Conservation (phyloP, 306 rosid species). For the Glycine tomentella region DNA sequence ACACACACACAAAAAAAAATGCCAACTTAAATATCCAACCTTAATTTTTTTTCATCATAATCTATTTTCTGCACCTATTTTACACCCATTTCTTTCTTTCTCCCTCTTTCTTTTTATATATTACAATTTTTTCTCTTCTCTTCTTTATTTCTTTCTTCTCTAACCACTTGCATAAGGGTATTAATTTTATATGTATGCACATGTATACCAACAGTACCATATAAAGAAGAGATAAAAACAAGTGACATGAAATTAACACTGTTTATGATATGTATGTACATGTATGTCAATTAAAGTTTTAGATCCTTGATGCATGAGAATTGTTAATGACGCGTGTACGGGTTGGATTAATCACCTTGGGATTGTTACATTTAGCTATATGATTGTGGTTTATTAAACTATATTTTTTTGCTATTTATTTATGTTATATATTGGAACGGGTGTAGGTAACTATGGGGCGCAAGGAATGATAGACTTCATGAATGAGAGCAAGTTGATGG, state of each 20-base stretch:
- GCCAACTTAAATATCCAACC: neutral
- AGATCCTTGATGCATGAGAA: constrained; percentile 43
- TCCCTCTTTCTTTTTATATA: neutral
- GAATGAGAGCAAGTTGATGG: constrained; percentile 99
- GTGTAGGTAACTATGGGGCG: constrained; percentile 87
- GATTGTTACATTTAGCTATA: constrained; percentile 44
- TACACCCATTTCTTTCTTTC: neutral
- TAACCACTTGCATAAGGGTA: neutral
- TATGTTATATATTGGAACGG: constrained; percentile 33
- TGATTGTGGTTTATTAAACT: constrained; percentile 5
- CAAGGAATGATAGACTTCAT: constrained; percentile 99
- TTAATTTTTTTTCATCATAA: neutral
- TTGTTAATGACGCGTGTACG: constrained; percentile 24
- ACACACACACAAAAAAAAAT: neutral
- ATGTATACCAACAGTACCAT: neutral
- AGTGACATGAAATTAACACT: neutral
- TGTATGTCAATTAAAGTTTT: constrained; percentile 23
- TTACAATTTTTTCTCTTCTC: neutral
- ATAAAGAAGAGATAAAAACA: neutral
- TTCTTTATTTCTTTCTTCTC: constrained; percentile 1
- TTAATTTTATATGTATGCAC: neutral
- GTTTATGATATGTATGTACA: neutral
- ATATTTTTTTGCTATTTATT: neutral
- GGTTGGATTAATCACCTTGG: constrained; percentile 36
- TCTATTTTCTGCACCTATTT: neutral